These are phyloP conservation scores for Aspergillus sp. DNA, from an alignment of 2,329 filamentous ascomycete species.

Conservation along the genomic window DNA sequence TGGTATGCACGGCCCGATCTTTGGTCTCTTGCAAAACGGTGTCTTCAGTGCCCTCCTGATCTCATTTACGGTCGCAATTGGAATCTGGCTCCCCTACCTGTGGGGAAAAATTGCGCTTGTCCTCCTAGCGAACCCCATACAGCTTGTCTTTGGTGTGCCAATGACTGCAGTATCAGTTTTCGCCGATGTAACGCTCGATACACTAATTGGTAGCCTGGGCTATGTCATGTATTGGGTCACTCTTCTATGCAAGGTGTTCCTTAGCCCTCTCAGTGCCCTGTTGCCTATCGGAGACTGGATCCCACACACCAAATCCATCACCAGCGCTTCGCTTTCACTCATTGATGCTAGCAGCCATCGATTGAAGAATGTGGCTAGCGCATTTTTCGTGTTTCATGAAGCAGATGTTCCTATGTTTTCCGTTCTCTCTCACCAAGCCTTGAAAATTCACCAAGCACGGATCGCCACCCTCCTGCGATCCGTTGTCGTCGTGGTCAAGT, in stretches of 20 bases:
- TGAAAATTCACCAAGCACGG: conserved; percentile 60
- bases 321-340: conserved; percentile 41
- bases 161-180: conserved; percentile 69
- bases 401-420: conserved; percentile 75
- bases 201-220: conserved; percentile 65
- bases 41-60: conserved; percentile 92
- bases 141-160: conserved; percentile 65
- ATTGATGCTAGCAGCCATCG: conserved; percentile 43
- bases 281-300: conserved; percentile 38
- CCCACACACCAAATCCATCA: conserved; percentile 36
- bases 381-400: conserved; percentile 44
- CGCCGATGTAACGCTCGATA: conserved; percentile 78
- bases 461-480: conserved; percentile 45
- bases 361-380: conserved; percentile 37
- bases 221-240: conserved; percentile 44
- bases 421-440: conserved; percentile 69
- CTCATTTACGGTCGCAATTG: conserved; percentile 78
- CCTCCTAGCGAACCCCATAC: conserved; percentile 73
- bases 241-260: conserved; percentile 31
- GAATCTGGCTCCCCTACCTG: conserved; percentile 89
- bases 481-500: conserved; percentile 42
- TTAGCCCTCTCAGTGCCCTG: conserved; percentile 35
- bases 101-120: conserved; percentile 82
- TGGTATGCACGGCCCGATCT: conserved; percentile 90
- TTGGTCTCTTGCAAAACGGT: conserved; percentile 88